Conservation (phyloP, 768 basidiomycete species). For the Lactarius psammicola region DNA sequence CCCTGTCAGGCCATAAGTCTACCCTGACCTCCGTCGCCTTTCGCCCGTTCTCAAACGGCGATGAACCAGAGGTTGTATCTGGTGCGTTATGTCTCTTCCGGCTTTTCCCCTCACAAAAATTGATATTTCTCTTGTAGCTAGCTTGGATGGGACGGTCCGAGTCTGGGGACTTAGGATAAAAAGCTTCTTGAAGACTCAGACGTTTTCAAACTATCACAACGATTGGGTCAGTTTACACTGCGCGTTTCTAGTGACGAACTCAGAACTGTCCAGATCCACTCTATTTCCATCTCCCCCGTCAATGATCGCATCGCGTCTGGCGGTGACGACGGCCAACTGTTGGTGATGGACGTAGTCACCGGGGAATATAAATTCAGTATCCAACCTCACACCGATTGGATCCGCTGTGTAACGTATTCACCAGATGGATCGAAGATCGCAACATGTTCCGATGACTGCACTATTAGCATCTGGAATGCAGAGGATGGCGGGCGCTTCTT, state of each 20-base stretch:
- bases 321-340: conserved; percentile 9
- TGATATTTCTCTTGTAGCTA: background rate
- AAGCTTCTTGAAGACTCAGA: conserved; percentile 1
- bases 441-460: conserved; percentile 25
- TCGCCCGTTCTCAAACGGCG: background rate
- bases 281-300: conserved; percentile 7
- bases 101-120: background rate
- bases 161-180: conserved; percentile 7
- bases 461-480: conserved; percentile 25
- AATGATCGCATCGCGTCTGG: conserved; percentile 10
- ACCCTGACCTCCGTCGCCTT: background rate
- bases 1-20: conserved; percentile 5
- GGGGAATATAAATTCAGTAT: background rate
- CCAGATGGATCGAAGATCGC: conserved; percentile 23
- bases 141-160: conserved; percentile 17
- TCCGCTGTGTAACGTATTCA: conserved; percentile 25
- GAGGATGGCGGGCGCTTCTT: background rate
- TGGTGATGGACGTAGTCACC: conserved; percentile 2
- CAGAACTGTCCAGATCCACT: background rate
- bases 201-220: background rate
- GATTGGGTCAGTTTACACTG: conserved; percentile 13
- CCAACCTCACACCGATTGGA: conserved; percentile 9
- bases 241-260: background rate
- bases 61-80: conserved; percentile 1
- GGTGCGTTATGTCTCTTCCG: background rate